phyloP scores from a whole-genome alignment of 2,329 filamentous ascomycete species.

The Hypoxylon sp. region DNA sequence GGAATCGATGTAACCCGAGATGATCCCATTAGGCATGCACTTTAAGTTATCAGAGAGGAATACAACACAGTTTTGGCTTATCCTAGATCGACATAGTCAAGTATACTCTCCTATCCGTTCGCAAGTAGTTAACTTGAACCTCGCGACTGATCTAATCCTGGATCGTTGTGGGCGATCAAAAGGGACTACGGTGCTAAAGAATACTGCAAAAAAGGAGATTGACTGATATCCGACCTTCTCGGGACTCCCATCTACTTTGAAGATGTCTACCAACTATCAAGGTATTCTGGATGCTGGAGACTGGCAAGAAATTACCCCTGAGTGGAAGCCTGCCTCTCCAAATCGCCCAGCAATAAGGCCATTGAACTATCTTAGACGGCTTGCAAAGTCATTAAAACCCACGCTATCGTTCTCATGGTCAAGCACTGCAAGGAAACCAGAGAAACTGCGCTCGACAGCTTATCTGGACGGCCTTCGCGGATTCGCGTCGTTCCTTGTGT shows the following conservation, averaged over 20 bases:
- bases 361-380: not conserved
- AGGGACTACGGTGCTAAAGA: not conserved
- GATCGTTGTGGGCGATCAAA: not conserved
- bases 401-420: constrained; percentile 35
- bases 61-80: not conserved
- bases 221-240: not conserved
- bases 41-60: not conserved
- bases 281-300: constrained; percentile 56
- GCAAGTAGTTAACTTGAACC: not conserved
- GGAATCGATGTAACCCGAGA: not conserved
- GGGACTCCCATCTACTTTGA: constrained; percentile 15
- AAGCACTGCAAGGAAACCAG: constrained; percentile 35
- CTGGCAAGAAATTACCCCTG: constrained; percentile 55
- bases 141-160: not conserved
- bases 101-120: not conserved
- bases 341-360: constrained; percentile 14
- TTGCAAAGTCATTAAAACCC: constrained; percentile 13
- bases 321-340: constrained; percentile 52
- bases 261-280: constrained; percentile 54
- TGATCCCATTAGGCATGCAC: not conserved
- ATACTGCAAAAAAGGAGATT: not conserved
- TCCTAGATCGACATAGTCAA: not conserved
- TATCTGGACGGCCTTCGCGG: constrained; percentile 77
- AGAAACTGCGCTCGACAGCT: constrained; percentile 65
- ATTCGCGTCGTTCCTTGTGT: constrained; percentile 77